Base-by-base conservation (phyloP, 176 grass and related monocot genomes). In the Cocos nucifera region DNA sequence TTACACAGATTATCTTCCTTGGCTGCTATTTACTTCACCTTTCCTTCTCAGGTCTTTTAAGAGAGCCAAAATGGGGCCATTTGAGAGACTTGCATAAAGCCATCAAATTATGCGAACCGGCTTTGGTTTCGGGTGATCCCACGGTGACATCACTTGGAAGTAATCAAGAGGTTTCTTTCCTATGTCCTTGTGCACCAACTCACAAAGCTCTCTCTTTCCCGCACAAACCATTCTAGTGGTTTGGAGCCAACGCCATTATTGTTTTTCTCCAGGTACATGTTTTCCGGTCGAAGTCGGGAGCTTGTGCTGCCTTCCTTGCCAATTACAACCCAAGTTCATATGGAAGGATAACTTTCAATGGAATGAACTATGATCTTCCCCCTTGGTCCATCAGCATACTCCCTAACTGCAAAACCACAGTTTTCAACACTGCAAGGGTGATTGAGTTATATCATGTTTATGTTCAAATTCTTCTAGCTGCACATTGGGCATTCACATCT, bases 351-450 rank as follows among this genome's bases (percentile, higher is more conserved):
- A 85, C 20, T 69, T 97, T 69, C 70, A 82, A 83, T 30, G 87
- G 92, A 54, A 59, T 73, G 6, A 62, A 54, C 10, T 88, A 88
- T 39, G 63, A 85, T 69, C 75, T 97, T 48, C 87, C 87, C 50
- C 69, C 92, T 64, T 97, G 92, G 92, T 97, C 92, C 55, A 85
- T 90, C 49, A 97, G 92, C 78, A 83, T 97, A 22, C 78, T 97
- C 16, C 92, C 92, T 3, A 81, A 88, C 21, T 97, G 92, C 81
- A 97, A 91, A 91, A 80, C 83, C 1, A 66, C 25, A 4, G 70
- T 85, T 64, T 97, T 97, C 79, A 97, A 97, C 79, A 97, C 92
- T 8, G 92, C 92, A 0, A 88, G 56, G 22, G 92, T 97, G 10
- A 44, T 44, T 3, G 1, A 44, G 35, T 14, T 10, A 44, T 14